Base-by-base conservation (phyloP, 768 basidiomycete species). In the Termitomyces sp. region DNA sequence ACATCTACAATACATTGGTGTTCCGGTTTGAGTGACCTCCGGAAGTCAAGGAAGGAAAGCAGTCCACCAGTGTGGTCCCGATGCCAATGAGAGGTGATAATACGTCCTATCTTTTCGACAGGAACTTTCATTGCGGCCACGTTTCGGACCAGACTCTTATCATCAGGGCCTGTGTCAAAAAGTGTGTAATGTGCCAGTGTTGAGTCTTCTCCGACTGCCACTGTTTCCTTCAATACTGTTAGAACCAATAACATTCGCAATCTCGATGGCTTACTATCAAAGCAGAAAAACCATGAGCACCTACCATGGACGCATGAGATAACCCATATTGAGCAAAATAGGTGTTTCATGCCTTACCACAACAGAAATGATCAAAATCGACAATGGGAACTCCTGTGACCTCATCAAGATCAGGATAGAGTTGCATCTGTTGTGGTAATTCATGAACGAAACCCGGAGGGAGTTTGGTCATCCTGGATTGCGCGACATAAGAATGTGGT, bases 161-260 rank as follows among this genome's bases (percentile, higher is more conserved):
- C 81, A 65, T 94, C 91, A 9, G 91, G 92, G 0, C 92, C 92
- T 15, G 89, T 86, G 70, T 94, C 92, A 65, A 94, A 91, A 37
- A 94, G 76, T 15, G 83, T 84, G n/a, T 78, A 71, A 53, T 82
- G 79, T 3, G 35, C 5, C 35, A 37, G 12, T 37, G 19, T 17
- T 11, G 74, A 64, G 56, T 68, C 54, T 42, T 75, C 67, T 21
- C 71, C 83, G 23, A 74, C 63, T 26, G 78, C 68, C 56, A 79
- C 75, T 2, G 85, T 89, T 76, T 87, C 80, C 84, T 85, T 65
- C 9, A 3, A 9, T 10, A 33, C 31, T 33, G 8, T 33, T 9
- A 33, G 5, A 9, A 19, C 33, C 26, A 30, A 17, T 19, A 3
- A 38, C 15, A 42, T 26, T 35, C 14, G 21, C 17, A 19, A 33